These are phyloP conservation scores for Aegilops tauschii DNA, from an alignment of 176 grass and related monocot species.

Conservation along the genomic window DNA sequence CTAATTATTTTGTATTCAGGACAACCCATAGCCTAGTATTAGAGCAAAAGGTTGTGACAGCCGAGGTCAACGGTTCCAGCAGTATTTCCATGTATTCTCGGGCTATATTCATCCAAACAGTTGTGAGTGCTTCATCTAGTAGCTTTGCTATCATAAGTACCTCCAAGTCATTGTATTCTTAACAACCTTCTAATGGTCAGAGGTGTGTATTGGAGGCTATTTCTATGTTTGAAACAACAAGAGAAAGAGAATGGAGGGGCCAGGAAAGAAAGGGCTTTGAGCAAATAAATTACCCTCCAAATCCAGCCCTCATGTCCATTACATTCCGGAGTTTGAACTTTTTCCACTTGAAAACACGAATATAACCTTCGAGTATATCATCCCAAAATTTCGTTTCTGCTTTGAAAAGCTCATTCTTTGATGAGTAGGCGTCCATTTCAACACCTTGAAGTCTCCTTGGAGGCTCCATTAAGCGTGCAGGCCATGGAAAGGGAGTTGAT, in stretches of 20 bases:
- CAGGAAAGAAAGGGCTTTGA: conserved; percentile 21
- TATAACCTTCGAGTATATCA: conserved; percentile 56
- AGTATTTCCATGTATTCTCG: background rate
- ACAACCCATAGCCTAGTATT: background rate
- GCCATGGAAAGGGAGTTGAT: conserved; percentile 53
- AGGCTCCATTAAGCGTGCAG: conserved; percentile 62
- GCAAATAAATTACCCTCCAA: conserved; percentile 73
- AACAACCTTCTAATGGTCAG: background rate
- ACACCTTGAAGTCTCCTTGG: conserved; percentile 85
- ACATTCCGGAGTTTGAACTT: conserved; percentile 78
- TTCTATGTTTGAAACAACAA: background rate
- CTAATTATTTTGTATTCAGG: conserved; percentile 8
- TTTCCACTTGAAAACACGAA: conserved; percentile 77
- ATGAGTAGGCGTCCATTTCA: conserved; percentile 73
- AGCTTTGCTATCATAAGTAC: background rate
- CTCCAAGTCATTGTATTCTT: background rate
- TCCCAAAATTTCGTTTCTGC: conserved; percentile 86
- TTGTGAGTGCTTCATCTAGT: background rate
- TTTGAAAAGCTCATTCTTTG: conserved; percentile 91
- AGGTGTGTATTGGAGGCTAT: background rate
- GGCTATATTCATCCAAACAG: background rate
- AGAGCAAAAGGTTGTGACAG: background rate
- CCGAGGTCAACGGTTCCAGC: conserved; percentile 1
- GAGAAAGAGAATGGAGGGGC: background rate
- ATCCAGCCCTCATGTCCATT: conserved; percentile 96